phyloP scores from a whole-genome alignment of 306 rosid genomes.

The Cyamopsis tetragonoloba region DNA sequence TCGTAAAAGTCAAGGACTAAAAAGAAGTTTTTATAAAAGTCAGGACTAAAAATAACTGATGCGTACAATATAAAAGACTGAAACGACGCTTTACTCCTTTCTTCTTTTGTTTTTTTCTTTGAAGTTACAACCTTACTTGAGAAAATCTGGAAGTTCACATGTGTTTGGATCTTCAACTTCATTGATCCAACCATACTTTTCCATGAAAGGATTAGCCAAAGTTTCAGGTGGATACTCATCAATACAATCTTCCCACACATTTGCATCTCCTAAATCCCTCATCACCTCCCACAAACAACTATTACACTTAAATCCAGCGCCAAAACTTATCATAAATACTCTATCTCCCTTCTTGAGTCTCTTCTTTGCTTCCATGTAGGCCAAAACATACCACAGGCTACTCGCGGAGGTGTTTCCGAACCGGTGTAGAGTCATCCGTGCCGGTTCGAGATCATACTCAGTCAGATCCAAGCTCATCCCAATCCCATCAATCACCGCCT shows the following conservation, averaged over 20 bases:
- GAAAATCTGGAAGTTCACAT: constrained; percentile 44
- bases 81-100: too few species aligned
- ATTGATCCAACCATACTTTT: constrained; percentile 71
- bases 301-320: constrained; percentile 93
- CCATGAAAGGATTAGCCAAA: constrained; percentile 66
- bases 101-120: neutral
- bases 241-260: constrained; percentile 79
- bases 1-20: too few species aligned
- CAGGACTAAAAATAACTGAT: too few species aligned
- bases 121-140: constrained; percentile 20
- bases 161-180: constrained; percentile 42
- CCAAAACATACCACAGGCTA: constrained; percentile 85
- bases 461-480: constrained; percentile 58
- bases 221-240: constrained; percentile 55
- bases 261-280: constrained; percentile 49
- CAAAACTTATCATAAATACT: constrained; percentile 85
- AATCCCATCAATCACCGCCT: constrained; percentile 83
- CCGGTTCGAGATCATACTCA: constrained; percentile 78
- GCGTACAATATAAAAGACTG: too few species aligned
- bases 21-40: too few species aligned
- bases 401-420: constrained; percentile 89
- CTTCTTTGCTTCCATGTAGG: constrained; percentile 89
- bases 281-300: constrained; percentile 85
- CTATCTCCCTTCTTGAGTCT: constrained; percentile 65
- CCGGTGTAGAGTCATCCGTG: constrained; percentile 89